These are phyloP conservation scores for Nymphaea thermarum DNA, from an alignment of 164 flowering plant genomes.

Conservation along the genomic window DNA sequence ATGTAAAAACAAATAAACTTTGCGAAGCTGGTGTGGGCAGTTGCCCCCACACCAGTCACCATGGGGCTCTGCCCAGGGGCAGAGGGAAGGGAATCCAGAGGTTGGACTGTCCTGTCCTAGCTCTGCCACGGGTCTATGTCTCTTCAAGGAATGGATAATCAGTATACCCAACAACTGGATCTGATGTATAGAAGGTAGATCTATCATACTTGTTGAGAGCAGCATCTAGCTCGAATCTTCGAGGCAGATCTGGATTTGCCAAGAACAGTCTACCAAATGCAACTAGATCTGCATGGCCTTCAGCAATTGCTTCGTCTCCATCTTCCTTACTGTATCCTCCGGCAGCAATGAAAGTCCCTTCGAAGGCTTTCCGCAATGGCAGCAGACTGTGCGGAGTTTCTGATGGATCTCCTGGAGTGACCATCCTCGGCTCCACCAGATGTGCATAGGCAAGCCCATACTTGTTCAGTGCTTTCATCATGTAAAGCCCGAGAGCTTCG, in stretches of 20 bases:
- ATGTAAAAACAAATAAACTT: background rate
- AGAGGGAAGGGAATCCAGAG: too few species aligned
- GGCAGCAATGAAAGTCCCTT: constrained; percentile 30
- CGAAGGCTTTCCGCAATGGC: constrained; percentile 38
- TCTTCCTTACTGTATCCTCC: constrained; percentile 41
- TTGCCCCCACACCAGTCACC: background rate
- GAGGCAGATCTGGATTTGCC: constrained; percentile 35
- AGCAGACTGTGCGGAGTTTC: constrained; percentile 23
- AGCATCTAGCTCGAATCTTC: constrained; percentile 23
- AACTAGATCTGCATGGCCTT: constrained; percentile 20
- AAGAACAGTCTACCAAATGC: constrained; percentile 25
- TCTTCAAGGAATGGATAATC: constrained; percentile 27
- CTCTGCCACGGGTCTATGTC: background rate
- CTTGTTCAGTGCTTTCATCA: constrained; percentile 35
- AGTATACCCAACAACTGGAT: constrained; percentile 28
- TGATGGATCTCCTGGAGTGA: constrained; percentile 6
- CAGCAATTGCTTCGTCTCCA: constrained; percentile 24
- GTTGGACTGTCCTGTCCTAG: too few species aligned
- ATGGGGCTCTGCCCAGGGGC: too few species aligned
- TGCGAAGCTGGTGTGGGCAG: background rate
- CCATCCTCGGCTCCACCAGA: constrained; percentile 48
- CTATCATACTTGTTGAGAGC: constrained; percentile 24
- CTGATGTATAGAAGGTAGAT: constrained; percentile 22
- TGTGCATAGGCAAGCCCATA: constrained; percentile 33
- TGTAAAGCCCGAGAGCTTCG: constrained; percentile 33